Base-by-base conservation (phyloP, 192 early-diverging fungal species). In the Podila epigama region DNA sequence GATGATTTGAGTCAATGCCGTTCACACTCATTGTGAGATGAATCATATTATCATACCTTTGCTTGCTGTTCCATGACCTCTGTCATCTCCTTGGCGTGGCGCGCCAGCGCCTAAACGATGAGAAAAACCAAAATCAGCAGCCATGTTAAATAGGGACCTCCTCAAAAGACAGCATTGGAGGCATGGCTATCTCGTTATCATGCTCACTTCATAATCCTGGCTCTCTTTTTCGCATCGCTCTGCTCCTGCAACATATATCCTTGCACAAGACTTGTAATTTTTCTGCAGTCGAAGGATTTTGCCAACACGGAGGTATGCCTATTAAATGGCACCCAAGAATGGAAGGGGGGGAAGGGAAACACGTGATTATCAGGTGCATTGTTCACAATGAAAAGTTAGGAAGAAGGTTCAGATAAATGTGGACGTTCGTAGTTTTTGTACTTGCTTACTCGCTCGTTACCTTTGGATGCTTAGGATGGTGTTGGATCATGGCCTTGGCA, bases 241-340 rank as follows among this genome's bases (percentile, higher is more conserved):
- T 22, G 32, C 65, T 11, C 72, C 72, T 51, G 72, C 64, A 22
- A 68, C 32, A 54, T 57, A 75, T 2, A 75, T 48, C 36, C 66
- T 66, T 22, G 72, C 31, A 4, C 64, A 60, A 7, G 59, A 55
- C 16, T 56, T 75, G 59, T 60, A 33, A 18, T 75, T 75, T 41
- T 75, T 58, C 16, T 75, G 72, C 5, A 62, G 32, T 40, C 72
- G 59, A 5, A 75, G 37, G 2, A 58, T 53, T 36, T 68, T 75
- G 41, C 65, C 72, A 20, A 65, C 72, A 15, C 72, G 72, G 16
- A 75, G 44, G 25, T 75, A 75, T 29, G 63, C 64, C 72, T 75
- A n/a, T 16, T 6, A 37, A 33, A 58, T 33, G 7, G 6, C 7
- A 33, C 29, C 29, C 1, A 56, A 36, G 16, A 10, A 56, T 32